These are phyloP conservation scores for Trichoderma parareesei DNA, from an alignment of 495 filamentous ascomycete species.

Conservation along the genomic window DNA sequence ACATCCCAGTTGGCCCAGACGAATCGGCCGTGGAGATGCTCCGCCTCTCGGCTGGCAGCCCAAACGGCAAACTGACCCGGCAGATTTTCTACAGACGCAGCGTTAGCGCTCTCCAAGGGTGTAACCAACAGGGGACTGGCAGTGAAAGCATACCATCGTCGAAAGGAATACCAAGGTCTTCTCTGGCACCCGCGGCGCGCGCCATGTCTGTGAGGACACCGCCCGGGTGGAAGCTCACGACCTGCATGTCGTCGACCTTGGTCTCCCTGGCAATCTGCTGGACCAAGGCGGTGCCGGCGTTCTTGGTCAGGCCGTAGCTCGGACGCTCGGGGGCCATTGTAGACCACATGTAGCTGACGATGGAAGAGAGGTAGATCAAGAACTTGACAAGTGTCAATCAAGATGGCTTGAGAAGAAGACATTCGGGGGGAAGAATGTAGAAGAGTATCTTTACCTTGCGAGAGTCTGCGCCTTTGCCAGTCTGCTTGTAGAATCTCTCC, in stretches of 20 bases:
- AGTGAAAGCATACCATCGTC: slow-evolving; percentile 17
- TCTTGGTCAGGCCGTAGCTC: slow-evolving; percentile 15
- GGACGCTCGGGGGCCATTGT: neutral
- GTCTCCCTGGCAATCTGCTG: slow-evolving; percentile 16
- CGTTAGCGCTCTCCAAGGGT: neutral
- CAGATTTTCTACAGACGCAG: slow-evolving; percentile 19
- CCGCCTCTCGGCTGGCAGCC: slow-evolving; percentile 25
- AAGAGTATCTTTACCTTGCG: slow-evolving; percentile 12
- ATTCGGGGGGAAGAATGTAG: neutral
- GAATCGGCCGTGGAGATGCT: slow-evolving; percentile 29
- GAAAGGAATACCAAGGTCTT: slow-evolving; percentile 7
- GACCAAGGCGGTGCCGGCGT: slow-evolving; percentile 11
- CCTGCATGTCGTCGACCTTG: slow-evolving; percentile 14
- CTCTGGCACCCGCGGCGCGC: slow-evolving; percentile 10
- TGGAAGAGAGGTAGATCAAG: slow-evolving; percentile 30
- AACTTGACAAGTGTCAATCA: slow-evolving; percentile 16
- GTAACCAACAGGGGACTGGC: neutral
- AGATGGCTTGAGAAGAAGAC: neutral
- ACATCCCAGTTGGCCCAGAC: slow-evolving; percentile 38
- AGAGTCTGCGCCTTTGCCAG: slow-evolving; percentile 3
- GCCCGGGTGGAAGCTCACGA: slow-evolving; percentile 23
- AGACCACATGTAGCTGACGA: slow-evolving; percentile 17
- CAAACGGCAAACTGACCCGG: slow-evolving; percentile 30
- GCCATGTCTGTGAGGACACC: slow-evolving; percentile 15
- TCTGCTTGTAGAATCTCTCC: slow-evolving; percentile 24